Evolutionary conservation across 1,139 yeast species (phyloP).

Genomic region (Geotrichum citri-aurantii): DNA sequence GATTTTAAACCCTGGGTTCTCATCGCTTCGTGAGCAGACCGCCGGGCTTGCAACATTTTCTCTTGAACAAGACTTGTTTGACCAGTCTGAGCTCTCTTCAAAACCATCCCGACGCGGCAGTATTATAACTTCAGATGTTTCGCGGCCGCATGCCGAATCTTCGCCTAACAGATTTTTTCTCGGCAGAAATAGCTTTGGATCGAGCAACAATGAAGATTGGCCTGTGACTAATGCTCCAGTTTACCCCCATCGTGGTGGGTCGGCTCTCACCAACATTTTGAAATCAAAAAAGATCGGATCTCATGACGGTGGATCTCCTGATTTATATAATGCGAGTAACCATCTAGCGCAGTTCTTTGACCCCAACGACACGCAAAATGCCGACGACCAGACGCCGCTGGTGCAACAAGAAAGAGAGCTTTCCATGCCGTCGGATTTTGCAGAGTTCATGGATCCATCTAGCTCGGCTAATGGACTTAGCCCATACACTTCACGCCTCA

Average conservation of each 20-base stretch:
- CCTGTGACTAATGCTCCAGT: slow-evolving; percentile 14
- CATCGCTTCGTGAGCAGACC: slow-evolving; percentile 56
- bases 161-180: slow-evolving; percentile 3
- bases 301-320: not conserved
- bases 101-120: slow-evolving; percentile 6
- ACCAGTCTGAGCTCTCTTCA: not conserved
- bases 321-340: not conserved
- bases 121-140: slow-evolving; percentile 5
- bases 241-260: slow-evolving; percentile 14
- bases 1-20: slow-evolving; percentile 7
- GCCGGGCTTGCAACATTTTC: slow-evolving; percentile 59
- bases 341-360: not conserved
- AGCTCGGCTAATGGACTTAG: not conserved
- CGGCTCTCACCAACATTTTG: not conserved
- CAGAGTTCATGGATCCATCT: not conserved
- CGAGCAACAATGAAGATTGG: slow-evolving; percentile 10
- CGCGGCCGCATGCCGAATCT: not conserved
- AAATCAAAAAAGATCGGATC: not conserved
- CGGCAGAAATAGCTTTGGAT: not conserved
- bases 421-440: not conserved
- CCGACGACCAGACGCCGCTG: not conserved
- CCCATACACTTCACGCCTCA: not conserved
- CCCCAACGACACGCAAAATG: not conserved
- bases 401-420: not conserved
- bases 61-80: slow-evolving; percentile 38